phyloP scores from a whole-genome alignment of 2,329 filamentous ascomycete species.

The Alternaria viburni region DNA sequence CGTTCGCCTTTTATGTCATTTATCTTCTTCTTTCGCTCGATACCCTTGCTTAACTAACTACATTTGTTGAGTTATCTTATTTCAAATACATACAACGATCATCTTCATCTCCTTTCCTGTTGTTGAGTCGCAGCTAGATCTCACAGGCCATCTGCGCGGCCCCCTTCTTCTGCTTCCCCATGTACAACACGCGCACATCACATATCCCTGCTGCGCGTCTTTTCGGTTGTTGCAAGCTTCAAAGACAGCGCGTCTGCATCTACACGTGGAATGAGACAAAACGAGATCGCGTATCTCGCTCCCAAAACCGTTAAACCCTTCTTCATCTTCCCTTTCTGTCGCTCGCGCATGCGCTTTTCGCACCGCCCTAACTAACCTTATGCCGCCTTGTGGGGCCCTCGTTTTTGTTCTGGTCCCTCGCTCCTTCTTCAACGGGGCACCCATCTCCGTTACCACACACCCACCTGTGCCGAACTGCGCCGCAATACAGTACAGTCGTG shows the following conservation, averaged over 20 bases:
- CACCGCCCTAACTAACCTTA: background rate
- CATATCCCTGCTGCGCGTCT: background rate
- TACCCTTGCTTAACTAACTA: constrained; percentile 14
- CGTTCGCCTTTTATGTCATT: background rate
- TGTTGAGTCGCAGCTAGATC: background rate
- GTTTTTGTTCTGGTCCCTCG: constrained; percentile 1
- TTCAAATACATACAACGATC: constrained; percentile 1
- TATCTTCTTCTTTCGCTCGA: constrained; percentile 9
- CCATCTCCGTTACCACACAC: constrained; percentile 1
- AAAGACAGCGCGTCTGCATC: background rate
- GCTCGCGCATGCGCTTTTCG: background rate
- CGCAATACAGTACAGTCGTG: constrained; percentile 14
- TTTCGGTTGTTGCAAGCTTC: background rate
- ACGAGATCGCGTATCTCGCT: background rate
- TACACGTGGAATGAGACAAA: background rate
- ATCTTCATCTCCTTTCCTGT: background rate
- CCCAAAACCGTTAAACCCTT: background rate
- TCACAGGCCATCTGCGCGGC: background rate
- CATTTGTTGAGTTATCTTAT: background rate
- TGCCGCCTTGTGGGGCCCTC: constrained; percentile 2
- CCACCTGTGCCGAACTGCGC: constrained; percentile 9
- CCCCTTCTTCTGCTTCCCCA: background rate
- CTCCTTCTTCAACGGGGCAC: constrained; percentile 4
- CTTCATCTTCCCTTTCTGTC: background rate
- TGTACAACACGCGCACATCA: background rate